Conservation (phyloP, 768 basidiomycete genomes). For the Tulasnella sp. region DNA sequence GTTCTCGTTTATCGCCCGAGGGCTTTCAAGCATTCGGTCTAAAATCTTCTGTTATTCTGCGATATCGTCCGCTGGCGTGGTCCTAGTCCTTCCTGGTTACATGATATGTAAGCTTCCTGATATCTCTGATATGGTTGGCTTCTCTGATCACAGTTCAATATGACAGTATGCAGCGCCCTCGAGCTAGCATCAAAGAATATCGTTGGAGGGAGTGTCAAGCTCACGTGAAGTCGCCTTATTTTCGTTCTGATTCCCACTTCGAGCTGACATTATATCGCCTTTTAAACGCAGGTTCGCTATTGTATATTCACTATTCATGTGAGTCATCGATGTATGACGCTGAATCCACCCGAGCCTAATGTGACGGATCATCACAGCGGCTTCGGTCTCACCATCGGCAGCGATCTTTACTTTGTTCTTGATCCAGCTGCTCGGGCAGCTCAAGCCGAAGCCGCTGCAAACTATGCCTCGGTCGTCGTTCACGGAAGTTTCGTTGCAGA, state of each 20-base stretch:
- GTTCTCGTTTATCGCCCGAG: constrained; percentile 72
- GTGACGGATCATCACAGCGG: constrained; percentile 33
- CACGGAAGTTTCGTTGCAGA: constrained; percentile 62
- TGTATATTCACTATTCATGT: constrained; percentile 70
- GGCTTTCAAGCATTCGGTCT: constrained; percentile 63
- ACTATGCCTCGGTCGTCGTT: constrained; percentile 41
- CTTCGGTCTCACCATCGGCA: constrained; percentile 76
- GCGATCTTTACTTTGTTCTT: constrained; percentile 65
- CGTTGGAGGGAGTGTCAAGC: constrained; percentile 58
- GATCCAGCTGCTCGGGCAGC: constrained; percentile 44
- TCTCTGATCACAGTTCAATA: constrained; percentile 12
- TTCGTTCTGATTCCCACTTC: not conserved
- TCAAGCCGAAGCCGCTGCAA: constrained; percentile 41
- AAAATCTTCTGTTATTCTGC: constrained; percentile 86
- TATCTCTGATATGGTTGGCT: not conserved
- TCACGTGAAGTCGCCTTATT: constrained; percentile 9
- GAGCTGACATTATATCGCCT: not conserved
- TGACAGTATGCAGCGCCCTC: constrained; percentile 66
- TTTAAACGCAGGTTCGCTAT: constrained; percentile 58
- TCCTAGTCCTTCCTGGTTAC: constrained; percentile 84
- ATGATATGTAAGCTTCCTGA: constrained; percentile 50
- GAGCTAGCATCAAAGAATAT: constrained; percentile 82
- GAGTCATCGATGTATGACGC: constrained; percentile 5
- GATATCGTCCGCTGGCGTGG: constrained; percentile 77
- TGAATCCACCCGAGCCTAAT: not conserved